Base-by-base conservation (phyloP, 768 basidiomycete species). In the Agaricus bisporus region DNA sequence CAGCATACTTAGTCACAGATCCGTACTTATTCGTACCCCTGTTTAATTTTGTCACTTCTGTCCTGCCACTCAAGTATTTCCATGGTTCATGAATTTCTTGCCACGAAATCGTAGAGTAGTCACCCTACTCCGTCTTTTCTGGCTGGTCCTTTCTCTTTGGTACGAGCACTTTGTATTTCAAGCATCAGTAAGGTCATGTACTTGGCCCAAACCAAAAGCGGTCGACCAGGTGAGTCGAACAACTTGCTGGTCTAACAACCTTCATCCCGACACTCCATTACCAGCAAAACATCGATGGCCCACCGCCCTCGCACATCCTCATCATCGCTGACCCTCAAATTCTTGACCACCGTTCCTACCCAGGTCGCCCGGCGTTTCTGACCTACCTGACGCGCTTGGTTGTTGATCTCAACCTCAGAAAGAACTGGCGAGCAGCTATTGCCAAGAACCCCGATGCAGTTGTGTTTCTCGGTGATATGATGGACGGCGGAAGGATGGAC, bases 321-420 rank as follows among this genome's bases (percentile, higher is more conserved):
- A 71, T 95, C 43, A 72, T 94, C 35, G 85, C 94, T 11, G 95
- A 97, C 68, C 89, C 93, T 0, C 93, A 95, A 68, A 80, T 95
- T 25, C 76, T 91, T 42, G 85, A 94, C 65, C 75, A 76, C 44
- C 73, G 77, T 41, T 89, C 89, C 3, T 93, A 93, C 65, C 83
- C 84, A 9, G 79, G 70, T 37, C 79, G 87, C 5, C 63, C 71
- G 4, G 62, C 74, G 20, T 66, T 79, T 62, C 66, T 88, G 20
- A 80, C 81, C 52, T 76, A 75, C 50, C 60, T 91, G 5, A 79
- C 79, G 14, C 85, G 81, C 59, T 62, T 81, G 56, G 64, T 92
- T 49, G 84, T 88, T 48, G 90, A 95, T 71, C 73, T 88, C 56
- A 91, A 91, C 64, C 71, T 95, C 54, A 80, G 88, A 43, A 95